phyloP scores from a whole-genome alignment of 495 filamentous ascomycete genomes.

The Aspergillus ostianus region DNA sequence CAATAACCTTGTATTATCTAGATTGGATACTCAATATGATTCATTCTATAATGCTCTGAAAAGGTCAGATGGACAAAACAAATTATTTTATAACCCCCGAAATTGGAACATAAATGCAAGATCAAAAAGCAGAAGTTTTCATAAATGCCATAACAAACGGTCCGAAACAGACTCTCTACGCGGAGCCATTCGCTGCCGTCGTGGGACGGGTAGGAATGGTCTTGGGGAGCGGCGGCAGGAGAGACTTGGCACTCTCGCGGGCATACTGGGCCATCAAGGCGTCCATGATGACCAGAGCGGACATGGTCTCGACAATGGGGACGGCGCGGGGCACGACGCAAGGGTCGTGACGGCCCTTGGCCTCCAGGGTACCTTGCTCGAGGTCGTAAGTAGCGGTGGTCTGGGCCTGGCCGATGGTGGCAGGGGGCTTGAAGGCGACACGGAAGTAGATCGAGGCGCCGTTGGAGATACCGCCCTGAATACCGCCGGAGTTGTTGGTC shows the following conservation, averaged over 20 bases:
- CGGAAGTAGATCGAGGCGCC: slow-evolving; percentile 94
- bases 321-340: slow-evolving; percentile 93
- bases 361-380: slow-evolving; percentile 74
- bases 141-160: not conserved
- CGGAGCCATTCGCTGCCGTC: slow-evolving; percentile 3
- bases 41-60: not conserved
- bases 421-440: slow-evolving; percentile 92
- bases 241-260: slow-evolving; percentile 48
- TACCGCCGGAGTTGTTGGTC: slow-evolving; percentile 95
- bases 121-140: not conserved
- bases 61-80: not conserved
- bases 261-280: slow-evolving; percentile 84
- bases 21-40: not conserved
- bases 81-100: not conserved
- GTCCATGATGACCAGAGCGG: slow-evolving; percentile 86
- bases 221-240: slow-evolving; percentile 39
- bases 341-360: slow-evolving; percentile 94
- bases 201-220: slow-evolving; percentile 37
- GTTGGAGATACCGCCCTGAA: slow-evolving; percentile 96
- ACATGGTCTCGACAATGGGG: slow-evolving; percentile 97
- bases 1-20: not conserved
- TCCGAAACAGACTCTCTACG: not conserved
- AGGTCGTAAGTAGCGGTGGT: slow-evolving; percentile 77
- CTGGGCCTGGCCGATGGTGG: slow-evolving; percentile 93
- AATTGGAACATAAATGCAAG: not conserved